Evolutionary conservation across 129 eudicot genomes (phyloP).

Genomic region (Solidago caesia): DNA sequence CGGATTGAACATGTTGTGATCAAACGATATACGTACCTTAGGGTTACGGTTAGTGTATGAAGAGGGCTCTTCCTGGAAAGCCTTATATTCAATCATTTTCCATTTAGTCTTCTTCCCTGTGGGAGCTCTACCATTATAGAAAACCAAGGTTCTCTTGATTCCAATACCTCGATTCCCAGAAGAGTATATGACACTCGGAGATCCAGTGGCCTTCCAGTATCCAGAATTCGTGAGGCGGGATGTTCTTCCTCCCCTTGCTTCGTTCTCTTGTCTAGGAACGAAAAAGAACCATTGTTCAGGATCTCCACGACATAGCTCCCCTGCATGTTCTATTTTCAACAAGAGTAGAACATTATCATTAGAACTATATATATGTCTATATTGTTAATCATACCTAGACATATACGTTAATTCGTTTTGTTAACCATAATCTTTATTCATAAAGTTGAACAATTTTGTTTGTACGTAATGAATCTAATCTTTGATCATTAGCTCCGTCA

Average conservation of each 20-base stretch:
- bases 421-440: too few relatives aligned
- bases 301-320: slow-evolving; percentile 48
- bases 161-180: slow-evolving; percentile 47
- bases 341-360: background rate
- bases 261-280: slow-evolving; percentile 51
- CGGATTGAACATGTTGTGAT: background rate
- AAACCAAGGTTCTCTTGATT: slow-evolving; percentile 60
- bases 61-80: slow-evolving; percentile 33
- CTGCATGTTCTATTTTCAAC: slow-evolving; percentile 41
- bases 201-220: slow-evolving; percentile 77
- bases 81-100: slow-evolving; percentile 75
- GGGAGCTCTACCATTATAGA: slow-evolving; percentile 68
- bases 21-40: slow-evolving; percentile 18
- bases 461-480: too few relatives aligned
- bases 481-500: too few relatives aligned
- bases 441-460: too few relatives aligned
- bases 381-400: background rate
- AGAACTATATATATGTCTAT: background rate
- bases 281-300: slow-evolving; percentile 78
- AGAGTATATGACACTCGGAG: slow-evolving; percentile 54
- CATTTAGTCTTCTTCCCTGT: slow-evolving; percentile 54
- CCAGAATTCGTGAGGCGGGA: slow-evolving; percentile 55
- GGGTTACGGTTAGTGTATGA: slow-evolving; percentile 33
- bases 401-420: too few relatives aligned
- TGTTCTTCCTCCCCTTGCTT: slow-evolving; percentile 62